Evolutionary conservation across 345 rosid genomes (phyloP), one percentile per base, ranked within the genome.

Genomic region (Eutrema japonicum): DNA sequence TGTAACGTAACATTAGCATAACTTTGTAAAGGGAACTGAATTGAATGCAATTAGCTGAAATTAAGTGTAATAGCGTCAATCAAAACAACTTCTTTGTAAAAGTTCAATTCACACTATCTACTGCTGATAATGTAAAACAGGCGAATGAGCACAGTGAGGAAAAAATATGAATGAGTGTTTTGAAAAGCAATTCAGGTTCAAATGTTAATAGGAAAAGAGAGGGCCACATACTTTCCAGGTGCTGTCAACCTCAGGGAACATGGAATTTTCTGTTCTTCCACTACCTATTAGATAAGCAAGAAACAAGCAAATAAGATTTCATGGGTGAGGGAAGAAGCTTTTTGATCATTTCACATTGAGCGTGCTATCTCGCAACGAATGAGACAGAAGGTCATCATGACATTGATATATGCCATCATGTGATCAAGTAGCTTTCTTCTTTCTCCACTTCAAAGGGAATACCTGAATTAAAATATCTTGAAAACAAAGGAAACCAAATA

Each of bases 201-300:
- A 54, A 56, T 46, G 62, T 13, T 64, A 50, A 64, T n/a, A 42
- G 40, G 55, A 48, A 77, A 45, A 74, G 71, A 35, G 72, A 77
- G 71, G 74, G 47, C 76, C 58, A 78, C 89, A n/a, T 86, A 94
- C 93, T 84, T 91, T 88, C 96, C 95, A 91, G 18, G 88, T 84
- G 84, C 96, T 89, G 86, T 89, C 96, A 70, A 95, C 97, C 61
- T 95, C 96, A 71, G 99, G 97, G 77, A 95, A 95, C 93, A 95
- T 82, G 81, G 68, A 58, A 64, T 81, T 91, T 42, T 89, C 91
- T 69, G 89, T 77, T 75, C 61, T 80, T 75, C 82, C 84, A 51
- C 83, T 77, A 76, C 96, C 92, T 91, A 72, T 45, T 59, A 59
- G 52, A 62, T 40, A 48, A 33, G 13, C 54, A 38, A 38, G 12